Conservation (phyloP, 2,329 filamentous ascomycete genomes). For the Orbilia ellipsospora region DNA sequence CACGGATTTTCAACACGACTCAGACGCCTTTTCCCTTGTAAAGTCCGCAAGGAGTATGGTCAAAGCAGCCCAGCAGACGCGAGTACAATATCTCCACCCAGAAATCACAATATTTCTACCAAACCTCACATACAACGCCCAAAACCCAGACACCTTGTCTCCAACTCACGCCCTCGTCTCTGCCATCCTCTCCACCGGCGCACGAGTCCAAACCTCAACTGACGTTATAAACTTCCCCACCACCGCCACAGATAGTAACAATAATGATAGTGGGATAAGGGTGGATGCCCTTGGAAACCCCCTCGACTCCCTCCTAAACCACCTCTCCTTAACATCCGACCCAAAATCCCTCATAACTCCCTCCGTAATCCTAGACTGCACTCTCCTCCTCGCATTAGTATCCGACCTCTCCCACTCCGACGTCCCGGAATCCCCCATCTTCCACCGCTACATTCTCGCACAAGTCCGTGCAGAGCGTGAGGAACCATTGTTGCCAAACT, state of each 20-base stretch:
- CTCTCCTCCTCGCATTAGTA: slow-evolving; percentile 76
- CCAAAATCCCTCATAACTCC: slow-evolving; percentile 52
- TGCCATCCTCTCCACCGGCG: slow-evolving; percentile 56
- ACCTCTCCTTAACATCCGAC: slow-evolving; percentile 39
- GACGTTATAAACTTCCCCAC: slow-evolving; percentile 33
- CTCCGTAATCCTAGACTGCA: slow-evolving; percentile 73
- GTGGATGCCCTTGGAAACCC: slow-evolving; percentile 8
- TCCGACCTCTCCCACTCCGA: slow-evolving; percentile 67
- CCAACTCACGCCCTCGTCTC: slow-evolving; percentile 65
- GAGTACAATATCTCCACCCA: slow-evolving; percentile 71
- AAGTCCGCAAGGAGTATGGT: slow-evolving; percentile 71
- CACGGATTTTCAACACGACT: slow-evolving; percentile 57
- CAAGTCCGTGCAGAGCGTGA: slow-evolving; percentile 74
- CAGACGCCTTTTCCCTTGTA: slow-evolving; percentile 69
- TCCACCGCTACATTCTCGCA: slow-evolving; percentile 70
- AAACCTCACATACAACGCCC: slow-evolving; percentile 66
- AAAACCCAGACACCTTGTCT: slow-evolving; percentile 61
- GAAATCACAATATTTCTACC: slow-evolving; percentile 72
- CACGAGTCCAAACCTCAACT: slow-evolving; percentile 57
- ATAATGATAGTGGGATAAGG: not conserved
- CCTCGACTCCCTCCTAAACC: slow-evolving; percentile 26
- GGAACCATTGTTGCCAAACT: slow-evolving; percentile 70
- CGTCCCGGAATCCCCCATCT: slow-evolving; percentile 62
- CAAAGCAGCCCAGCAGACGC: slow-evolving; percentile 69
- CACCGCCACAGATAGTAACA: not conserved